Base-by-base conservation (phyloP, 352 stramenopile species). In the Phytopythium kandeliae region DNA sequence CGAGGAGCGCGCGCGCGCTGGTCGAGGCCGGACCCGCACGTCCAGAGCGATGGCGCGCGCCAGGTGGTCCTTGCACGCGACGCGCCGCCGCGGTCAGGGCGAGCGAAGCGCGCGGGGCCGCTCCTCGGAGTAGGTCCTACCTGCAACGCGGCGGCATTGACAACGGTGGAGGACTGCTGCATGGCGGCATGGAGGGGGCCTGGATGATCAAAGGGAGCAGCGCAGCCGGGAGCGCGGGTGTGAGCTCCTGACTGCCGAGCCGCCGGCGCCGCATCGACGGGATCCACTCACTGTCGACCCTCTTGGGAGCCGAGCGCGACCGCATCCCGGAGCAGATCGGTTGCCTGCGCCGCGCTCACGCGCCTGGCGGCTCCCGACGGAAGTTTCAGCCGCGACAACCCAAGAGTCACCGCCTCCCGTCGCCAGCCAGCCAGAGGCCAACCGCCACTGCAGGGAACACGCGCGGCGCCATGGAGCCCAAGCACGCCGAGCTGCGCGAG, bases 131-230 rank as follows among this genome's bases (percentile, higher is more conserved):
- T n/a, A n/a, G 22, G 35, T 43, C 9, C 6, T 54, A 85, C 76
- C 60, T 92, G 81, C 30, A 92, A 48, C 0, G 81, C 81, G 5
- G 81, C 78, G 1, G 78, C 79, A 47, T 90, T 88, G 54, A 92
- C 77, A 47, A 87, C 71, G 24, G 74, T 82, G 31, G 69, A 65
- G 16, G 69, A 57, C 44, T 81, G 59, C 19, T 65, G 54, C 51
- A 66, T 69, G 41, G 37, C 43, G 44, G 42, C 45, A 4, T 46
- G 48, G 13, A 60, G 51, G 13, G 49, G 48, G 7, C 50, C 62
- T 78, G 43, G 0, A 17, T 7, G 24, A 24, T 6, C n/a, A 12
- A 43, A 9, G 22, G 13, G 26, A 25, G 9, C 25, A 53, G n/a
- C n/a, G n/a, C n/a, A n/a, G n/a, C n/a, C n/a, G n/a, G n/a, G n/a